A percentile compares a stretch with the other conserved stretches of the same genome.
Conservation (phyloP, 257 asterid species). For the Misopates orontium region DNA sequence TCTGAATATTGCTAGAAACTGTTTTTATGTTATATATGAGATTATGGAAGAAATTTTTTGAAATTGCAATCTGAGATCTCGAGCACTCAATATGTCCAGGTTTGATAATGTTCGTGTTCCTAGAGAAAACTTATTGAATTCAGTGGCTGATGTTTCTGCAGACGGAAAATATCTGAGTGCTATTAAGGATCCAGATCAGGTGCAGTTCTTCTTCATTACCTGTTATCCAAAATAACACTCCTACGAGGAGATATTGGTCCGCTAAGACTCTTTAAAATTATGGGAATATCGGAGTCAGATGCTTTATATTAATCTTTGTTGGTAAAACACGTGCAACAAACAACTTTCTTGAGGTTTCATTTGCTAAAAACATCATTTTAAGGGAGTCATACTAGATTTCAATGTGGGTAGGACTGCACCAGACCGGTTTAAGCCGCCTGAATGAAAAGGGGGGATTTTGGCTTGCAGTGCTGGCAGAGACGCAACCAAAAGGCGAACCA, state of each 20-base stretch:
- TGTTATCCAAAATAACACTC: conserved; percentile 17
- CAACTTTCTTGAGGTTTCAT: too few species aligned
- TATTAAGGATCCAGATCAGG: conserved; percentile 93
- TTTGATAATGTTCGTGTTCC: conserved; percentile 47
- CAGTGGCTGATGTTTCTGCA: conserved; percentile 90
- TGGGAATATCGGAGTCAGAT: too few species aligned
- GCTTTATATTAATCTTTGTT: too few species aligned
- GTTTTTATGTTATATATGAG: conserved; percentile 1
- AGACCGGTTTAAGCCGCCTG: too few species aligned
- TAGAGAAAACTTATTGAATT: conserved; percentile 70
- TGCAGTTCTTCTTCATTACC: conserved; percentile 25
- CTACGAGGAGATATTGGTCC: neutral
- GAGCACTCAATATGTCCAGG: conserved; percentile 45
- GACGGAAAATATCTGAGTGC: conserved; percentile 83
- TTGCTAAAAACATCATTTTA: too few species aligned
- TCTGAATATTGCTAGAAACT: conserved; percentile 19
- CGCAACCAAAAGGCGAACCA: too few species aligned
- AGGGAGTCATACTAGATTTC: too few species aligned
- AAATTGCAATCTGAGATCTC: conserved; percentile 12
- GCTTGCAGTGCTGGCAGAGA: too few species aligned
- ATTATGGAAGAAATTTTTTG: neutral
- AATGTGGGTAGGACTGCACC: too few species aligned
- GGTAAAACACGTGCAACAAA: too few species aligned
- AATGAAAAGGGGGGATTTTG: too few species aligned
- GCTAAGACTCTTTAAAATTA: too few species aligned